phyloP scores from a whole-genome alignment of 345 rosid genomes.

The Eucalyptus brandiana region DNA sequence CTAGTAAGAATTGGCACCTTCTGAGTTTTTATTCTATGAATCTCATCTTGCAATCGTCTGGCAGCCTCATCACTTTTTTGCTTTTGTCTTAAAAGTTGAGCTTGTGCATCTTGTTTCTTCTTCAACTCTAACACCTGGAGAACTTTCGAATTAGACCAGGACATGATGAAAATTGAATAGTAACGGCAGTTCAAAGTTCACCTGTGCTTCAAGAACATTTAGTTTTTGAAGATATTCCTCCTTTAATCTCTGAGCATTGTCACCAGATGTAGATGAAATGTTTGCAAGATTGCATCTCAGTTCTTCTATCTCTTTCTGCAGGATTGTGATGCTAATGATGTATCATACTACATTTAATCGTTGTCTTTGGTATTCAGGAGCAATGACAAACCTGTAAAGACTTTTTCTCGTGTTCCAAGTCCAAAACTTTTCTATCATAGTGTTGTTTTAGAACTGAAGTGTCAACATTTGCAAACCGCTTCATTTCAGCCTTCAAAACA shows the following conservation, averaged over 20 bases:
- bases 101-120: constrained; percentile 97
- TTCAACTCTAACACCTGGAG: constrained; percentile 73
- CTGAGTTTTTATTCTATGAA: constrained; percentile 78
- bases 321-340: not conserved
- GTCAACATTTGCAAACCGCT: constrained; percentile 49
- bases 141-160: not conserved
- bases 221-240: constrained; percentile 84
- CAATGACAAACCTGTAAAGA: constrained; percentile 52
- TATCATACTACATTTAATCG: not conserved
- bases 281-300: constrained; percentile 58
- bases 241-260: constrained; percentile 74
- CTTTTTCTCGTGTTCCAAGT: constrained; percentile 80
- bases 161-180: not conserved
- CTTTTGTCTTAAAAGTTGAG: constrained; percentile 88
- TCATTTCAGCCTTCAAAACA: constrained; percentile 88
- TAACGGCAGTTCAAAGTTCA: constrained; percentile 5
- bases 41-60: constrained; percentile 74
- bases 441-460: constrained; percentile 88
- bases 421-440: constrained; percentile 84
- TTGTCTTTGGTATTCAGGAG: not conserved
- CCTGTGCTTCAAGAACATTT: constrained; percentile 84
- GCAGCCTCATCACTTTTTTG: constrained; percentile 96
- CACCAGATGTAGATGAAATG: constrained; percentile 70
- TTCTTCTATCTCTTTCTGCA: constrained; percentile 87
- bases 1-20: constrained; percentile 30